These are phyloP conservation scores for Ceratobasidium papillatum DNA, from an alignment of 1,284 basidiomycete genomes.

Conservation along the genomic window DNA sequence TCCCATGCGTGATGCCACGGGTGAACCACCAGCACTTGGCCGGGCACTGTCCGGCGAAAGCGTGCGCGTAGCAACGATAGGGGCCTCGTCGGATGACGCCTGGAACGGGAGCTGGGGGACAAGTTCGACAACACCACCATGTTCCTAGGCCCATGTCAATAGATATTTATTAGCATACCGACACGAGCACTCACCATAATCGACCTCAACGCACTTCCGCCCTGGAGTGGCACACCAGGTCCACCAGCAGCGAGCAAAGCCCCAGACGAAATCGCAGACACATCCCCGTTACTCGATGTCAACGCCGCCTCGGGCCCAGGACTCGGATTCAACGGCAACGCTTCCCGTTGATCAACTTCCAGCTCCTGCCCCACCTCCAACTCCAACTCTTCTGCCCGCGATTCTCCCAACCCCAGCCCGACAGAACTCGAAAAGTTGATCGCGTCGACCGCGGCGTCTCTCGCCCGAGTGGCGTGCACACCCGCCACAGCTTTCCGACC, in stretches of 20 bases:
- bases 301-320: background rate
- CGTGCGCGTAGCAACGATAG: conserved; percentile 33
- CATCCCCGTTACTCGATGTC: conserved; percentile 25
- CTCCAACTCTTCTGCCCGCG: background rate
- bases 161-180: background rate
- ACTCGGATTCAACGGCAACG: background rate
- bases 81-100: conserved; percentile 15
- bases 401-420: background rate
- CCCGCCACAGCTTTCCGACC: conserved; percentile 37
- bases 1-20: conserved; percentile 8
- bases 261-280: conserved; percentile 13
- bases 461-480: conserved; percentile 17
- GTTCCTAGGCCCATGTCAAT: conserved; percentile 1
- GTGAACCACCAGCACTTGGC: conserved; percentile 7
- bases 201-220: conserved; percentile 24
- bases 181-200: conserved; percentile 5
- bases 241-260: conserved; percentile 14
- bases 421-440: conserved; percentile 33
- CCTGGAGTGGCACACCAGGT: conserved; percentile 12
- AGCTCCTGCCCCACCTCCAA: background rate
- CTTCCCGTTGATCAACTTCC: background rate
- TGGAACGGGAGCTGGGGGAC: conserved; percentile 22
- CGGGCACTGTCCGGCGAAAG: conserved; percentile 13
- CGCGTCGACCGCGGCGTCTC: conserved; percentile 34
- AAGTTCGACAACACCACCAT: conserved; percentile 35